Conservation (phyloP, 441 rosid genomes). For the Corymbia citriodora region DNA sequence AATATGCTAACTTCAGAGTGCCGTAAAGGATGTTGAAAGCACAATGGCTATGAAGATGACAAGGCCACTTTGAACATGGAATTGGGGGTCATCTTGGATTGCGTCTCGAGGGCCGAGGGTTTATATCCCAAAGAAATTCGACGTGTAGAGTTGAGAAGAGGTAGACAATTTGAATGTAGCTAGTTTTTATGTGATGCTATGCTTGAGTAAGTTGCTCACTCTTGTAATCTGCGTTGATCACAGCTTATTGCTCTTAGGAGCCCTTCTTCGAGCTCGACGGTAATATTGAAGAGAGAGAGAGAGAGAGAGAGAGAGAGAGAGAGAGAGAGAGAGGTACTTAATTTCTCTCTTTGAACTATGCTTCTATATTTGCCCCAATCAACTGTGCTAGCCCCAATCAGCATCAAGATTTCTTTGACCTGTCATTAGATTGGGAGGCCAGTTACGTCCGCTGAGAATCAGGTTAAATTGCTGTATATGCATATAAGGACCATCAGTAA, state of each 20-base stretch:
- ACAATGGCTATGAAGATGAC: not conserved
- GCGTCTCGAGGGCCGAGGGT: not conserved
- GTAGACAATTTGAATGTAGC: not conserved
- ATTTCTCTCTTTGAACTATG: not conserved
- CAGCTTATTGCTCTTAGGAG: not conserved
- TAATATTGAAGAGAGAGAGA: no score
- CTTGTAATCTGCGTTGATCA: not conserved
- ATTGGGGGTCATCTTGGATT: not conserved
- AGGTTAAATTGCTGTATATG: not conserved
- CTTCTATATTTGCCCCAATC: not conserved
- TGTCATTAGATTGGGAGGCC: not conserved
- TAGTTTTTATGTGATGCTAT: not conserved
- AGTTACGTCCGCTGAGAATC: not conserved
- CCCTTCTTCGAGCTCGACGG: not conserved
- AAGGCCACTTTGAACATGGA: not conserved
- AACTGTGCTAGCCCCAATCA: not conserved
- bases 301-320: no score
- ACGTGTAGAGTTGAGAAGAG: conserved; percentile 14
- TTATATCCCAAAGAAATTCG: not conserved
- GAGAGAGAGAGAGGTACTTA: not conserved
- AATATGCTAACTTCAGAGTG: not conserved
- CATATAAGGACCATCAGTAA: not conserved
- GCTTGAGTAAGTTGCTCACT: not conserved
- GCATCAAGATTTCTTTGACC: not conserved
- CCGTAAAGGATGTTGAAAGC: not conserved